Evolutionary conservation across 1,284 basidiomycete genomes (phyloP), one percentile per base, ranked within the genome.

Genomic region (Boletus sp.): DNA sequence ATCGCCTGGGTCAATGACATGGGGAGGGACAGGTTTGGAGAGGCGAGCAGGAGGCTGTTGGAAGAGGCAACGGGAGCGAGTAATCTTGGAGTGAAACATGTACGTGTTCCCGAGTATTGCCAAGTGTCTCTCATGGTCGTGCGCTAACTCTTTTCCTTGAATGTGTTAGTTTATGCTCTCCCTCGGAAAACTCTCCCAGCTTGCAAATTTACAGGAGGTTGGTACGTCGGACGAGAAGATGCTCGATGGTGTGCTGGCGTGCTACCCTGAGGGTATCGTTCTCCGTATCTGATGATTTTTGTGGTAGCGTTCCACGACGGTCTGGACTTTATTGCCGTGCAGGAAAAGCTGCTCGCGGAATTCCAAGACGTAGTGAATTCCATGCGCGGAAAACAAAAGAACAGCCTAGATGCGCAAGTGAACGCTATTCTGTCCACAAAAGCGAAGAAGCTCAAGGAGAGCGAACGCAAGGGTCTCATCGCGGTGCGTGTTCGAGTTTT

Each of bases 1-100:
- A 77, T 94, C 40, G 87, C 89, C 0, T 99, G 95, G 96, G 74
- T 98, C 36, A 89, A 98, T 65, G 84, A 96, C 66, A 69, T 98
- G 36, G 83, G 82, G 1, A 82, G 86, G 51, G 73, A 73, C 17
- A 74, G 81, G 32, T 91, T 83, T 62, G 78, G 75, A 8, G 68
- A 72, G 4, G 91, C 92, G 2, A 82, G 86, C 1, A 59, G 68
- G 14, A 77, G 84, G 10, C 72, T 98, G 32, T 69, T 86, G 22
- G 58, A 62, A 14, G 89, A 88, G 52, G 77, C 88, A 5, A 68
- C 72, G 13, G 63, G 68, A 19, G 83, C 82, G 6, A 68, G 67
- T 4, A 78, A 80, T 48, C 71, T 94, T 17, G 77, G 76, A 20
- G 76, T 82, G 26, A 84, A 84, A 69, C 85, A 93, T 71, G 91